Conservation (phyloP, 164 flowering plant species). For the Akebia trifoliata region DNA sequence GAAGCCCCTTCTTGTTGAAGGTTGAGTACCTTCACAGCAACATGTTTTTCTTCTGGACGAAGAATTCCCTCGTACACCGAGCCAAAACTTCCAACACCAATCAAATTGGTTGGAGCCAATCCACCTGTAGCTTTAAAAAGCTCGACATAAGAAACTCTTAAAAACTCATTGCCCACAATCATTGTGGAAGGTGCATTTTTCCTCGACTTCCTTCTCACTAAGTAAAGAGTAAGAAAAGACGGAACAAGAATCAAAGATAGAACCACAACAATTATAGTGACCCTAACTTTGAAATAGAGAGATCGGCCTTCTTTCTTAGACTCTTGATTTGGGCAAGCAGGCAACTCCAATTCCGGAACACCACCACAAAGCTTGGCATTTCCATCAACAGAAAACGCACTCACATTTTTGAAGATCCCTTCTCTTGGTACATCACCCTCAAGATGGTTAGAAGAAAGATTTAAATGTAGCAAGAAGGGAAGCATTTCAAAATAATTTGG, state of each 20-base stretch:
- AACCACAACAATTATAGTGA: not conserved
- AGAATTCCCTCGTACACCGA: too few relatives aligned
- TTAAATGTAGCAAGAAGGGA: not conserved
- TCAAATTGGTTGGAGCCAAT: too few relatives aligned
- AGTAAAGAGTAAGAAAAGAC: not conserved
- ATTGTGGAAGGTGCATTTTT: too few relatives aligned
- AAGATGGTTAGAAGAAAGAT: not conserved
- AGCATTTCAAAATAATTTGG: not conserved
- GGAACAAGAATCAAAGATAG: not conserved
- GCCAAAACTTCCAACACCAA: too few relatives aligned
- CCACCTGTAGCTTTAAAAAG: too few relatives aligned
- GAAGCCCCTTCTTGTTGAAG: slow-evolving; percentile 2
- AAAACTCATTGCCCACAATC: not conserved
- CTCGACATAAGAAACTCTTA: slow-evolving; percentile 4
- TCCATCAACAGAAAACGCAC: not conserved
- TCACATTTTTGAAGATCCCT: slow-evolving; percentile 2
- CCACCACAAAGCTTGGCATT: slow-evolving; percentile 8
- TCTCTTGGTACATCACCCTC: slow-evolving; percentile 1
- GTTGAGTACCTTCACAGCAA: slow-evolving; percentile 6
- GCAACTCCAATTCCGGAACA: not conserved
- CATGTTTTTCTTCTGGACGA: not conserved
- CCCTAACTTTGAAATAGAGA: not conserved
- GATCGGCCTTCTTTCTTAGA: not conserved
- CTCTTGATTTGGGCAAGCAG: not conserved
- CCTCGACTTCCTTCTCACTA: not conserved